Evolutionary conservation across 2,329 filamentous ascomycete genomes (phyloP).

Genomic region (Blastomyces gilchristii): DNA sequence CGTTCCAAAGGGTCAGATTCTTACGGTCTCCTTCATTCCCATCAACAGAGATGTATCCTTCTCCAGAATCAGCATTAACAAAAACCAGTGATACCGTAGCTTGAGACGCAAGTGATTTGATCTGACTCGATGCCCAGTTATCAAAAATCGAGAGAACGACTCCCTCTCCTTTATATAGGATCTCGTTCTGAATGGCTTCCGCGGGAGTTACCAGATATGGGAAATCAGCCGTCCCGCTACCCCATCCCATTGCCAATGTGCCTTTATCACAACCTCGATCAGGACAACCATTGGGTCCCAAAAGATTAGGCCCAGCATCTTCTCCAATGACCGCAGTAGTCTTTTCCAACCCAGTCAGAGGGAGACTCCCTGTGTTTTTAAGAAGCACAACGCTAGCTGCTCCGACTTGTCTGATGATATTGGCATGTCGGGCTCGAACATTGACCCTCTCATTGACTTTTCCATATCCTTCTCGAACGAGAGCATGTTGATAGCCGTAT

Average conservation of each 20-base stretch:
- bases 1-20: conserved; percentile 82
- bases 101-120: conserved; percentile 42
- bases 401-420: conserved; percentile 63
- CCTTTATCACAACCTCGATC: conserved; percentile 56
- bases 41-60: conserved; percentile 75
- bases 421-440: conserved; percentile 64
- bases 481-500: conserved; percentile 57
- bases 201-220: conserved; percentile 54
- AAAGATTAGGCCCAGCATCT: conserved; percentile 65
- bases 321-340: conserved; percentile 70
- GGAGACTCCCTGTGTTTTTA: conserved; percentile 69
- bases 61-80: conserved; percentile 75
- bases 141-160: conserved; percentile 52
- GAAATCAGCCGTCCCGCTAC: conserved; percentile 50
- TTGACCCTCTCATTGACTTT: conserved; percentile 74
- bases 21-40: conserved; percentile 81
- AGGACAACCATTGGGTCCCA: conserved; percentile 67
- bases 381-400: conserved; percentile 76
- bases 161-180: conserved; percentile 54
- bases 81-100: conserved; percentile 64
- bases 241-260: conserved; percentile 55
- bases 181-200: conserved; percentile 54
- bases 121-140: conserved; percentile 46
- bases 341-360: conserved; percentile 62
- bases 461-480: conserved; percentile 50